Evolutionary conservation across 208 protist genomes (phyloP).

Genomic region (Leishmania amazonensis): DNA sequence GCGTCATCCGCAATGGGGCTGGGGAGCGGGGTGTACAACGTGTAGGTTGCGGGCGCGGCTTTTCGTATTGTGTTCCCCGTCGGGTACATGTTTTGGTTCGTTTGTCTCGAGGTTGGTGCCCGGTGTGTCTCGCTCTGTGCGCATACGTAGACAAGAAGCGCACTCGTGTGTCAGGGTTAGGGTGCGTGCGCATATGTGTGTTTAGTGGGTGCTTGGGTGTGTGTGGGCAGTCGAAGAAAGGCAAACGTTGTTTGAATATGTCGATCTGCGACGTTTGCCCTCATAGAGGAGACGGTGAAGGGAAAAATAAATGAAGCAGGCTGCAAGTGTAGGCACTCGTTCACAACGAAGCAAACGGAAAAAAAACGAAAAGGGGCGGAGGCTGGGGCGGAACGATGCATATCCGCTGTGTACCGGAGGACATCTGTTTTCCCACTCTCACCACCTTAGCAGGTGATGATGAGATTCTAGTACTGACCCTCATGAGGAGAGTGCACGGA

Average conservation of each 20-base stretch:
- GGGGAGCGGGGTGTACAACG: background rate
- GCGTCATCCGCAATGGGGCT: background rate
- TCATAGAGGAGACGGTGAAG: background rate
- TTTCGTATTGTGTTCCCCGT: background rate
- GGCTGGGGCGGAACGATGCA: background rate
- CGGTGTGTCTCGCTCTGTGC: background rate
- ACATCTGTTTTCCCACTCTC: background rate
- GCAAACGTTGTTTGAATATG: background rate
- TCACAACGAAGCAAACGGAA: background rate
- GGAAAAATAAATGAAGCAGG: background rate
- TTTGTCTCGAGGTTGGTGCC: background rate
- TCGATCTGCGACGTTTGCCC: background rate
- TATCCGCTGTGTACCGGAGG: background rate
- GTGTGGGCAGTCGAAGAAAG: background rate
- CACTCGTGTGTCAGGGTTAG: background rate
- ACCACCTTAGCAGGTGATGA: background rate
- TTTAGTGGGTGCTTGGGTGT: background rate
- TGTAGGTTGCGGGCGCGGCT: background rate
- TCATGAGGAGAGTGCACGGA: background rate
- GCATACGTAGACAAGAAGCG: background rate
- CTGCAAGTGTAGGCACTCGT: background rate
- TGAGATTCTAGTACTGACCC: background rate
- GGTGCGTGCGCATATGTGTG: background rate
- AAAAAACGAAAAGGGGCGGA: background rate
- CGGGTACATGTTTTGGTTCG: background rate